A percentile compares a stretch with the other conserved stretches of the same genome.
These are phyloP conservation scores for Lachnellula subtilissima DNA, from an alignment of 2,329 filamentous ascomycete species.

Conservation along the genomic window DNA sequence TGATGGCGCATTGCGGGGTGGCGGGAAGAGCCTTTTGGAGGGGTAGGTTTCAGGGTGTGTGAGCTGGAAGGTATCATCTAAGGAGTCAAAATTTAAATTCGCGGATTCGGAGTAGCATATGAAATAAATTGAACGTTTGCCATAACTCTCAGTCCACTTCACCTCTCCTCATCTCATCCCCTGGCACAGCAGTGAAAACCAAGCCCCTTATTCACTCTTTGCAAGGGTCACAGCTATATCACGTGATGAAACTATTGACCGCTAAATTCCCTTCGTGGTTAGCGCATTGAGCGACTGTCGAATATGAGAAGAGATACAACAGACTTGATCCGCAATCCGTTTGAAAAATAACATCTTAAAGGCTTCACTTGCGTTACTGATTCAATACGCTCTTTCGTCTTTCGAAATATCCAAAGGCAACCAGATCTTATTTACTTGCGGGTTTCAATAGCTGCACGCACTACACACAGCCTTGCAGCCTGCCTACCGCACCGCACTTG, in stretches of 20 bases:
- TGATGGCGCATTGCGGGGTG: slow-evolving; percentile 14
- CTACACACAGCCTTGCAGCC: slow-evolving; percentile 17
- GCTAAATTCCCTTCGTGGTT: background rate
- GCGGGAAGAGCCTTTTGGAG: slow-evolving; percentile 16
- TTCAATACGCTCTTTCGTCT: slow-evolving; percentile 24
- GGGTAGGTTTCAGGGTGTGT: slow-evolving; percentile 17
- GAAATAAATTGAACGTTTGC: background rate
- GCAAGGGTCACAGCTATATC: background rate
- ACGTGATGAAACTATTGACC: background rate
- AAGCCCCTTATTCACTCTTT: background rate
- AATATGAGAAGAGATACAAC: slow-evolving; percentile 12
- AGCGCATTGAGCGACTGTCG: slow-evolving; percentile 1
- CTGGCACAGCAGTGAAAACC: background rate
- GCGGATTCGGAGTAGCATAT: background rate
- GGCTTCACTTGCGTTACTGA: slow-evolving; percentile 4
- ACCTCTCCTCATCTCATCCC: background rate
- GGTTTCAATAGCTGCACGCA: slow-evolving; percentile 14
- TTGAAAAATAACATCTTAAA: background rate
- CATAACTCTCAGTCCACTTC: background rate
- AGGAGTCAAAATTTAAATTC: slow-evolving; percentile 12
- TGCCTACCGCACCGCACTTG: slow-evolving; percentile 2
- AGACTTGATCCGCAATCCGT: background rate
- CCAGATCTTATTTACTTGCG: slow-evolving; percentile 13
- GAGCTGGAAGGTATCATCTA: background rate
- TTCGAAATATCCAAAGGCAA: slow-evolving; percentile 5